Evolutionary conservation across 192 early-diverging fungal genomes (phyloP), one percentile per base, ranked within the genome.

Genomic region (Coemansia sp.): DNA sequence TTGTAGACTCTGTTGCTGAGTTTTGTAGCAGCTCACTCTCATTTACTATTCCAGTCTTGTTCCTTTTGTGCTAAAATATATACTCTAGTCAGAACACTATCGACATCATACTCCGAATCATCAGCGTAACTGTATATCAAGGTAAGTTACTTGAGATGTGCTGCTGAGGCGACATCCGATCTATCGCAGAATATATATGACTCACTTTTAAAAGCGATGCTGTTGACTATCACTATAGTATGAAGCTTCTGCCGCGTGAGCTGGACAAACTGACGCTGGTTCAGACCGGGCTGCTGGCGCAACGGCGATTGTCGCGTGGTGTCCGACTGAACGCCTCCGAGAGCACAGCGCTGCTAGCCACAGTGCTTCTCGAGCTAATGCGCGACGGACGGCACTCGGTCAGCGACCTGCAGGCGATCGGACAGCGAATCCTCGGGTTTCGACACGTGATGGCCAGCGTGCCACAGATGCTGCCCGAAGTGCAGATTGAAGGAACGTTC

Each of bases 401-500:
- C 30, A 85, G 94, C 46, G 83, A 93, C 30, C 81, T 98, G 48
- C 93, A 94, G 91, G 69, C 88, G 40, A 53, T 94, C 1, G 96
- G 96, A 1, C 88, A 91, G 45, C 83, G 82, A 38, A 87, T 98
- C 46, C 86, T 98, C 1, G 96, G 96, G 2, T 85, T 81, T 40
- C 83, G 90, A 12, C 91, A 95, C 30, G 94, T 98, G 30, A 63
- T 89, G 59, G 72, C 85, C 0, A 82, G 84, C 9, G 92, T 93
- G 11, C 73, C 83, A 0, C 72, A 84, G 46, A 85, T 82, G 0
- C 62, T 98, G 23, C 72, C 84, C 48, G 89, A 93, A 53, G 93
- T 98, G 27, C 91, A 93, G 61, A 82, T 96, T 1, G 93, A 95
- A 64, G 92, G 93, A 11, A 91, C 90, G n/a, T 95, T 96, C 59